A percentile compares a stretch with the other conserved stretches of the same genome.
Conservation (phyloP, 257 asterid genomes). For the Orobanche coerulescens region DNA sequence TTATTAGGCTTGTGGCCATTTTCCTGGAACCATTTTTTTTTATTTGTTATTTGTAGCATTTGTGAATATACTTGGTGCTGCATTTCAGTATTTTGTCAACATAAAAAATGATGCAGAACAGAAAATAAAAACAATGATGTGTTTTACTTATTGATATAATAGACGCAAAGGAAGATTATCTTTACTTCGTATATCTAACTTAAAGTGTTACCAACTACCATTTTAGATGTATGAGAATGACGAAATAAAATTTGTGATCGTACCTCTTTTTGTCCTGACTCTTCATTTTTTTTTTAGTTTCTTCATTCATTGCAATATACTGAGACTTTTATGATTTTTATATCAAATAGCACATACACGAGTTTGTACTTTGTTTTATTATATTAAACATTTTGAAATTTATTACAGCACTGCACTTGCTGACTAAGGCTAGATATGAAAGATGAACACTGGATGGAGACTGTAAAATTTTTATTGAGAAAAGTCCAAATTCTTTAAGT, state of each 20-base stretch:
- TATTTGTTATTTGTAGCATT: constrained; percentile 4
- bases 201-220: background rate
- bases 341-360: background rate
- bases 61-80: background rate
- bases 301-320: background rate
- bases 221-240: background rate
- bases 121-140: background rate
- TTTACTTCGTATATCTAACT: background rate
- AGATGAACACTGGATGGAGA: background rate
- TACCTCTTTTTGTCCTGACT: background rate
- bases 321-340: background rate
- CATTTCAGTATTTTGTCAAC: too few relatives aligned
- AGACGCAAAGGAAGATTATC: background rate
- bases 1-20: background rate
- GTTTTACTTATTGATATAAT: background rate
- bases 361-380: background rate
- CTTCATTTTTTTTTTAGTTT: background rate
- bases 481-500: constrained; percentile 6
- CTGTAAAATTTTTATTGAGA: background rate
- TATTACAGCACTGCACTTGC: background rate
- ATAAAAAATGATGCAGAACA: too few relatives aligned
- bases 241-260: background rate
- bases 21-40: background rate
- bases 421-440: background rate
- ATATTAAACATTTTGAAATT: background rate